Conservation (phyloP, 768 basidiomycete genomes). For the Nidularia pulvinata region DNA sequence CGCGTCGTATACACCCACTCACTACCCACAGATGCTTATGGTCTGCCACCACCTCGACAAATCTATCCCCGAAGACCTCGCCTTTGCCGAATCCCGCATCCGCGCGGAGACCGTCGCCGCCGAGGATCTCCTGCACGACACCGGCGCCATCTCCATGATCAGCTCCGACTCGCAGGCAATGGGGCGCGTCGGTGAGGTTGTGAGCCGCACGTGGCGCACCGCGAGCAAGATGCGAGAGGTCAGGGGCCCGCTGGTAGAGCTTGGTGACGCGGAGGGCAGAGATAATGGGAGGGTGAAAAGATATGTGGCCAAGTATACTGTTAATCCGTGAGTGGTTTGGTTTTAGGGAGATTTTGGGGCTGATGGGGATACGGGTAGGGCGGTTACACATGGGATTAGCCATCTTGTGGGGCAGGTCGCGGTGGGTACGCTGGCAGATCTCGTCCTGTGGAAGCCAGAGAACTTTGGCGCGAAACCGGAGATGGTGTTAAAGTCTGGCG, state of each 20-base stretch:
- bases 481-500: slow-evolving; percentile 93
- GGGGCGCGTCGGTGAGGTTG: slow-evolving; percentile 96
- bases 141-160: slow-evolving; percentile 95
- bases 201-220: slow-evolving; percentile 93
- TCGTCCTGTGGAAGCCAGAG: slow-evolving; percentile 95
- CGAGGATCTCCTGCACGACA: slow-evolving; percentile 93
- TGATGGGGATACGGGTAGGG: slow-evolving; percentile 42
- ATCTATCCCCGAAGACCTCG: slow-evolving; percentile 89
- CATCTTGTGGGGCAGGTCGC: slow-evolving; percentile 85
- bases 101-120: slow-evolving; percentile 97
- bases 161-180: slow-evolving; percentile 97
- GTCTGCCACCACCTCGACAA: slow-evolving; percentile 98
- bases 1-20: background rate
- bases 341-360: background rate
- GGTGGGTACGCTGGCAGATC: slow-evolving; percentile 84
- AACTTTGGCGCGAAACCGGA: slow-evolving; percentile 93
- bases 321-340: slow-evolving; percentile 80
- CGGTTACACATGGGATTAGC: slow-evolving; percentile 92
- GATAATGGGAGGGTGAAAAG: slow-evolving; percentile 95
- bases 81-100: slow-evolving; percentile 97
- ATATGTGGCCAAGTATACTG: slow-evolving; percentile 95
- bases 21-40: slow-evolving; percentile 88
- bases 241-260: slow-evolving; percentile 65
- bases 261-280: slow-evolving; percentile 68
- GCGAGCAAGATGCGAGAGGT: slow-evolving; percentile 92